Base-by-base conservation (phyloP, 139 green algal species). In the Chlamydomonas schloesseri region DNA sequence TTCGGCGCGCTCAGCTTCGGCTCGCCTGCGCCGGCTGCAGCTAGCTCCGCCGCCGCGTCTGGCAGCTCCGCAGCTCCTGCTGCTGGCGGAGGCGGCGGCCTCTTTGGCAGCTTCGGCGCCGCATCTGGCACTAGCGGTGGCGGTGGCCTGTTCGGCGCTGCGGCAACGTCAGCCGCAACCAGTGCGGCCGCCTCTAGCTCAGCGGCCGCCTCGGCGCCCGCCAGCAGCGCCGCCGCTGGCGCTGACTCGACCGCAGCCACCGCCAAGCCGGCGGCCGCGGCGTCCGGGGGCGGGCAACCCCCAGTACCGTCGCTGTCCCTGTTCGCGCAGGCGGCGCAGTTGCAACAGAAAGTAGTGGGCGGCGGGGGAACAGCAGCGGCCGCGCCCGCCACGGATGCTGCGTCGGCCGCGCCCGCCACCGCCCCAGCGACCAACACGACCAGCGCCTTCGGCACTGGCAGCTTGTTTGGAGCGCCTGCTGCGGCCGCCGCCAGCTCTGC, bases 281-380 rank as follows among this genome's bases (percentile, higher is more conserved):
- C 42, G 6, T 5, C 42, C 42, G 8, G 42, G 6, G 62, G 58
- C 62, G 42, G 81, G 11, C 81, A 87, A 53, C 81, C 81, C 21
- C 81, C 81, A 1, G 67, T 87, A 53, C 81, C 81, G 4, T 47
- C 68, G 69, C 72, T 87, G 55, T 57, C 69, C 21, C 28, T 87
- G n/a, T 71, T 87, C 21, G 55, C 55, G 13, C 68, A 87, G 69
- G 81, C 81, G 2, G 50, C 80, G 28, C 53, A 71, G 53, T 1
- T 79, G 42, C 79, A 84, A 0, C 65, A 76, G 23, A 77, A 85
- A 47, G 65, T 34, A 11, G 33, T 24, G 3, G 65, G 47, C 15
- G 60, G 60, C 31, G 65, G 68, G n/a, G n/a, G n/a, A n/a, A n/a
- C n/a, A 50, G 42, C 6, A 5, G 42, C 42, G 6, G 42, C 6